Evolutionary conservation across 148 eudicot genomes (phyloP), one percentile per base, ranked within the genome.

Genomic region (Rheum nobile): DNA sequence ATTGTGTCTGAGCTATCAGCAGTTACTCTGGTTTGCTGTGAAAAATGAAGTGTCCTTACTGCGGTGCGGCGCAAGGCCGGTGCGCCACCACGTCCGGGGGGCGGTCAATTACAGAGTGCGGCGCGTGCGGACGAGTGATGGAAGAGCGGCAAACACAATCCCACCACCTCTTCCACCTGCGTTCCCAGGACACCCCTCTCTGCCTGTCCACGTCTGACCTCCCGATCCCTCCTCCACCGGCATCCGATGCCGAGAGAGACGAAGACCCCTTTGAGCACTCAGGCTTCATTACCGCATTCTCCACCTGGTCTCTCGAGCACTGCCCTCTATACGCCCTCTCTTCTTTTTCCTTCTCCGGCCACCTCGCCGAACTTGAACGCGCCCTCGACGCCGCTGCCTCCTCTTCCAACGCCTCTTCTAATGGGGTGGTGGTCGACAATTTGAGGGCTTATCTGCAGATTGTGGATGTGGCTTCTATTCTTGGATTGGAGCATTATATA

Each of bases 361-460:
- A 89, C 83, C 80, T 94, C 13, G 91, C 97, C 8, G 96, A 94
- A 77, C 96, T 94, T 31, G 98, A 94, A 29, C 85, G 97, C 8
- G 87, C 84, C 6, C 86, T 94, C 17, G 91, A 89, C 59, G 72
- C 88, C 67, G 81, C 83, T 42, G 32, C 75, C 10, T 48, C 57
- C 28, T 72, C 78, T 14, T 37, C 26, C 21, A 65, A 77, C 0
- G 77, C 91, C 13, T 16, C 65, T 19, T 76, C 84, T 67, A 85
- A 84, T 2, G 88, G 88, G 4, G 98, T 94, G 10, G 96, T 89
- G 10, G 96, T 94, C 29, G 98, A 94, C 79, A 91, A 91, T 79
- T 72, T 94, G 63, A 83, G 98, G 83, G 98, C 98, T 0, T 94
- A 94, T 75, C 54, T 94, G 76, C 98, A 94, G 83, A 91, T 94